Base-by-base conservation (phyloP, 2,329 filamentous ascomycete genomes). In the Leptographium procerum region DNA sequence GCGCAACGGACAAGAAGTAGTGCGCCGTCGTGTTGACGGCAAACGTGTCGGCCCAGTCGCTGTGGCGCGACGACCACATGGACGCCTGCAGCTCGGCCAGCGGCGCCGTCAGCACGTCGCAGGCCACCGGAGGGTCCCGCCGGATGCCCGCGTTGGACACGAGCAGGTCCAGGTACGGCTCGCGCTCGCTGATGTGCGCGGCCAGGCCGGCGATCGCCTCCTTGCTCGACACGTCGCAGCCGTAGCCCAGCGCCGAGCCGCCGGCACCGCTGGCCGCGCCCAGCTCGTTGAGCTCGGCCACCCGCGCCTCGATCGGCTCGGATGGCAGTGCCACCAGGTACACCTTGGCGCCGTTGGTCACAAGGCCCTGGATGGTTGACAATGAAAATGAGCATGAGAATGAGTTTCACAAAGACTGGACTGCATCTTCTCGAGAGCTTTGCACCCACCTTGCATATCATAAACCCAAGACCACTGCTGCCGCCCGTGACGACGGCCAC, bases 21-120 rank as follows among this genome's bases (percentile, higher is more conserved):
- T 84, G 76, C 60, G 80, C 81, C 34, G 88, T 82, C 13, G 91
- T 88, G 63, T 95, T 91, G 24, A 87, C 89, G 60, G 82, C 81
- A 74, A 87, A 91, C 0, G 83, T 82, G 47, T 86, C 82, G 36
- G 88, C 82, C 59, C 88, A 77, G 0, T 73, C 81, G 3, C 72
- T 68, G 1, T 69, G 65, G 58, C 85, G 77, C 48, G 80, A 76
- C 55, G 73, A 91, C 94, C 31, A 88, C 75, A 68, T 84, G 83
- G 58, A 80, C 66, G 61, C 67, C 64, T 63, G 60, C 47, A 63
- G 60, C 53, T 58, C 57, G 2, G 36, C 57, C 24, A 63, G 54
- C 5, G 60, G 48, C 10, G 61, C 60, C 7, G 31, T 54, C 28
- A 61, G 51, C n/a, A 63, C 61, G 45, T 61, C 34, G 47, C 61